phyloP scores from a whole-genome alignment of 371 early-diverging fungal species.

The Syncephalis fuscata region DNA sequence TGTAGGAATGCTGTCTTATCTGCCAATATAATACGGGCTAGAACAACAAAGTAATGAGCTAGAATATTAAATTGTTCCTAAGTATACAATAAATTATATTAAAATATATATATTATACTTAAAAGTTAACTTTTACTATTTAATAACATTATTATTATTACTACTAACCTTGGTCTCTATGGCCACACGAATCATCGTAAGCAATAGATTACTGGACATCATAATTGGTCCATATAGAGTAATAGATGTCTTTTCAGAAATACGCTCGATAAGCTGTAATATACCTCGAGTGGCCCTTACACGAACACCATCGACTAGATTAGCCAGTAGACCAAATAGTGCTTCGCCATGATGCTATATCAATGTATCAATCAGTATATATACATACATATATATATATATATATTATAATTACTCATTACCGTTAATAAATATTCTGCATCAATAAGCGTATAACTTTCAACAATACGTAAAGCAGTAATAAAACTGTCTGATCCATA shows the following conservation, averaged over 20 bases:
- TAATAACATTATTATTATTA: not conserved
- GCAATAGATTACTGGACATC: constrained; percentile 28
- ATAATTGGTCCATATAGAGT: constrained; percentile 28
- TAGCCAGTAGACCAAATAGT: not conserved
- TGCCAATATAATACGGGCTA: constrained; percentile 42
- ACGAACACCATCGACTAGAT: not conserved
- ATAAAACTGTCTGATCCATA: constrained; percentile 58
- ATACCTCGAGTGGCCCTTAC: constrained; percentile 31
- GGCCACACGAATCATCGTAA: constrained; percentile 26
- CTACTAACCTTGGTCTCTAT: constrained; percentile 29
- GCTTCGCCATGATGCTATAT: constrained; percentile 9
- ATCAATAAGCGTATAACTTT: constrained; percentile 59
- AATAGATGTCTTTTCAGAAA: constrained; percentile 28
- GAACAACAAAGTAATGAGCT: constrained; percentile 37
- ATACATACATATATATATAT: constrained; percentile 1
- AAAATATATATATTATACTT: not conserved
- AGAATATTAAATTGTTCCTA: constrained; percentile 41
- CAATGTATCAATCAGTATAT: too few species aligned
- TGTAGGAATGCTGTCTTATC: constrained; percentile 30
- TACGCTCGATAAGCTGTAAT: constrained; percentile 36
- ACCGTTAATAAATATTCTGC: constrained; percentile 28
- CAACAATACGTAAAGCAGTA: constrained; percentile 53
- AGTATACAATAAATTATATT: not conserved
- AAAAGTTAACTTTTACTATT: not conserved
- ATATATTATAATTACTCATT: not conserved